Evolutionary conservation across 1,139 yeast species (phyloP), one percentile per base, ranked within the genome.

Genomic region (Scheffersomyces cryptocercus): DNA sequence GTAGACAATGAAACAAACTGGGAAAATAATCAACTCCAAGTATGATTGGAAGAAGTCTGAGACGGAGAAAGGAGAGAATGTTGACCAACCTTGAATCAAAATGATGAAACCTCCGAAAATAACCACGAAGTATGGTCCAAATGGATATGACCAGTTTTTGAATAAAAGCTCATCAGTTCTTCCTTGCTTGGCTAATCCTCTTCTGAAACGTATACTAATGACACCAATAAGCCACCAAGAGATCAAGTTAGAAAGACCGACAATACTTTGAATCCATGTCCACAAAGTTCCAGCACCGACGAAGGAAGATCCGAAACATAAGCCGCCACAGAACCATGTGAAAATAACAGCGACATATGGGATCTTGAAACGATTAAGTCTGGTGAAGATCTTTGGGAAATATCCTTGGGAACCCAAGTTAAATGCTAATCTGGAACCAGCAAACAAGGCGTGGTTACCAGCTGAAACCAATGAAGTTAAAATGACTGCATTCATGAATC

Each of bases 41-140:
- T 71, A 71, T 5, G 63, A 56, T 42, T 68, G 67, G 58, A 71
- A 70, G 50, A 72, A 72, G 33, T 53, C 56, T 10, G 59, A 47
- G 1, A 59, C 62, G 38, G 54, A 56, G 59, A 68, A 72, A 7
- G 88, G 88, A 2, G 78, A 68, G 47, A 82, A 79, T 2, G 83
- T 62, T 4, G 79, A 59, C 88, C 75, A 72, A 4, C 76, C 77
- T 55, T 72, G 77, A 8, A 70, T 67, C 40, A 72, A 55, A 29
- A 72, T 64, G 40, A 72, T 63, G 42, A 71, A 62, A 0, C 64
- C 57, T 24, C 70, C 70, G 41, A 64, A 62, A 6, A 70, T 51
- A 3, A 69, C 63, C 26, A 68, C 70, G 43, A 65, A 56, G 67
- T 69, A 69, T 2, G 75, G 74, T 1, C 77, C 77, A 45, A 54